Evolutionary conservation across 179 eudicot species (phyloP).

Genomic region (Nepenthes alata): DNA sequence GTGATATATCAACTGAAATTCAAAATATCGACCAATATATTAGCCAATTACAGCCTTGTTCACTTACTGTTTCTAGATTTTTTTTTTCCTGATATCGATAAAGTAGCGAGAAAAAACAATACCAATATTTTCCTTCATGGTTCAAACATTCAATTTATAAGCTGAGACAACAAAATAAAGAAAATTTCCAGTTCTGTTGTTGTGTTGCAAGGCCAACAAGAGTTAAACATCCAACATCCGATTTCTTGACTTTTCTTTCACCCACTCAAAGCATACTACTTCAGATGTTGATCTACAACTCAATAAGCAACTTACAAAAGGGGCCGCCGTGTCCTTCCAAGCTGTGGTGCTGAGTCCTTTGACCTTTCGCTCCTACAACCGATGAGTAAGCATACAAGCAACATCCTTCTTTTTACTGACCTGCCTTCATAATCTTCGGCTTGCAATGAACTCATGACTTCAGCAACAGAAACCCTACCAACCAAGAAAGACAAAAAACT

Average conservation of each 20-base stretch:
- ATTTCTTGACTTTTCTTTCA: no score
- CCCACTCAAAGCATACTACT: background rate
- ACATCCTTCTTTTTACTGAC: background rate
- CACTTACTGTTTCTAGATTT: no score
- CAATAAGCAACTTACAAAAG: background rate
- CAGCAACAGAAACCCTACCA: background rate
- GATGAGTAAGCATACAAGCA: background rate
- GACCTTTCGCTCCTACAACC: background rate
- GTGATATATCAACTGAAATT: no score
- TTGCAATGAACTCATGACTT: background rate
- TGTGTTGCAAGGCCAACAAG: background rate
- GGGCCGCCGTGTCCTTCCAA: background rate
- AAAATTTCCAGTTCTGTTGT: no score
- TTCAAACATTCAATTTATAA: no score
- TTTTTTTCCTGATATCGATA: no score
- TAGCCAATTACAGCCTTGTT: no score
- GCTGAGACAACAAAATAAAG: no score
- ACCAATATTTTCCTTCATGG: no score
- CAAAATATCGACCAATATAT: no score
- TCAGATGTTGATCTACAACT: background rate
- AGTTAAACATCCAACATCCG: no score
- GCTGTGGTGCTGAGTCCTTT: background rate
- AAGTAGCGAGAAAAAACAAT: no score
- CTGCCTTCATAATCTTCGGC: background rate
- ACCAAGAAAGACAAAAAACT: background rate